Percentiles rank a stretch among this genome's conserved stretches.
These are phyloP conservation scores for Blastomyces parvus DNA, from an alignment of 2,329 filamentous ascomycete genomes.

Conservation along the genomic window DNA sequence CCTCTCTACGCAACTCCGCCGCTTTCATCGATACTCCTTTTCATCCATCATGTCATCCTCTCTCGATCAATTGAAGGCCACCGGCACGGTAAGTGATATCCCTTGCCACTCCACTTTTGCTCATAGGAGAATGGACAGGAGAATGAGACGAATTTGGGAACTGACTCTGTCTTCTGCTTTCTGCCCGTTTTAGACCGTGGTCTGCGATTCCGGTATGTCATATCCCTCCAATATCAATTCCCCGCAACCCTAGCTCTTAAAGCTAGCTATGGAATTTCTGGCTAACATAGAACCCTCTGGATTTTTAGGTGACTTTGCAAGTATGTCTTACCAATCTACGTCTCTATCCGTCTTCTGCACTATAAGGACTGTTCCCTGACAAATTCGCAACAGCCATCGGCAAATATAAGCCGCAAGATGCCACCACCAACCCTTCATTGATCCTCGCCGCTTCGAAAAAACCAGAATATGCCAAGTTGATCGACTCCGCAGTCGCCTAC, in stretches of 20 bases:
- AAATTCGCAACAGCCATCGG: constrained; percentile 61
- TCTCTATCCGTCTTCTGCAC: neutral
- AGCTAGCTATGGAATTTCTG: constrained; percentile 22
- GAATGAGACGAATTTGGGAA: neutral
- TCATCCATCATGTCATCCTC: constrained; percentile 61
- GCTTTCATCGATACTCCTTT: constrained; percentile 4
- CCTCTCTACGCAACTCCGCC: neutral
- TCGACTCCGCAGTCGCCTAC: constrained; percentile 73
- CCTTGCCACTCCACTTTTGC: constrained; percentile 6
- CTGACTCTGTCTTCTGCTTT: constrained; percentile 15
- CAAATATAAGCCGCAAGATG: constrained; percentile 99
- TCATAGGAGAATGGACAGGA: neutral
- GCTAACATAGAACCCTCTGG: constrained; percentile 16
- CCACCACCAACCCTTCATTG: constrained; percentile 97
- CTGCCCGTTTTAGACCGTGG: constrained; percentile 58
- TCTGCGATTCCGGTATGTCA: constrained; percentile 83
- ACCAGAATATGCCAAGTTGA: constrained; percentile 85
- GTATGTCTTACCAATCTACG: constrained; percentile 42
- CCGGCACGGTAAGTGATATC: constrained; percentile 74
- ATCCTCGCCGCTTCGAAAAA: constrained; percentile 99
- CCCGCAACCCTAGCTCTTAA: constrained; percentile 13
- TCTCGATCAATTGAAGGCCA: constrained; percentile 93
- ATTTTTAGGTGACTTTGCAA: constrained; percentile 61
- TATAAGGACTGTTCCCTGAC: constrained; percentile 19
- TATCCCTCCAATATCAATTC: constrained; percentile 14